These are phyloP conservation scores for Yamadazyma dushanensis DNA, from an alignment of 1,139 yeast species.

Conservation along the genomic window DNA sequence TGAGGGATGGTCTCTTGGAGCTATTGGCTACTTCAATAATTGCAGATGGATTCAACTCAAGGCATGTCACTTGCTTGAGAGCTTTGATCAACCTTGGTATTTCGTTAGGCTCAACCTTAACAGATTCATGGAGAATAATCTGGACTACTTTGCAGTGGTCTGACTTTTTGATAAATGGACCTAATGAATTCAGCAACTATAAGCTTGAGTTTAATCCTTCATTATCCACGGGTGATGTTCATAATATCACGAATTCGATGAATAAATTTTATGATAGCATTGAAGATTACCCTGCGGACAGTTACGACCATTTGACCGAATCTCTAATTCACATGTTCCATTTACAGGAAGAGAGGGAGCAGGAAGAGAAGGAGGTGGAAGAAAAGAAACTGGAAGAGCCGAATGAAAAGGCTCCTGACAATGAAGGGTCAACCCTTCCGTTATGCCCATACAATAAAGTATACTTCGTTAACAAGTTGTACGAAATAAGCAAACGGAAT, in stretches of 20 bases:
- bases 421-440: constrained; percentile 4
- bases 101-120: constrained; percentile 73
- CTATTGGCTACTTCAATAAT: constrained; percentile 56
- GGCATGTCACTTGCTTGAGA: constrained; percentile 74
- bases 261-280: constrained; percentile 65
- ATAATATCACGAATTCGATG: constrained; percentile 54
- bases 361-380: constrained; percentile 5
- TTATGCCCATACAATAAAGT: constrained; percentile 43
- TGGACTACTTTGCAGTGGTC: constrained; percentile 78
- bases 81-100: constrained; percentile 76
- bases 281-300: constrained; percentile 46
- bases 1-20: constrained; percentile 61
- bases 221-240: constrained; percentile 45
- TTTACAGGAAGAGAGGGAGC: constrained; percentile 6
- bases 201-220: constrained; percentile 25
- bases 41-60: constrained; percentile 43
- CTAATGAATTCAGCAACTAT: constrained; percentile 42
- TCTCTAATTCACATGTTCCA: constrained; percentile 41
- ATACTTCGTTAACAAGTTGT: constrained; percentile 38
- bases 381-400: constrained; percentile 1
- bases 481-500: constrained; percentile 50
- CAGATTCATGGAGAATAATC: constrained; percentile 66
- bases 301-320: constrained; percentile 48
- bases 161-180: constrained; percentile 61
- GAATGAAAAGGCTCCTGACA: constrained; percentile 1